Percentiles rank a stretch among this genome's conserved stretches.
Conservation (phyloP, 768 basidiomycete species). For the Lactifluus hygrophoroides region DNA sequence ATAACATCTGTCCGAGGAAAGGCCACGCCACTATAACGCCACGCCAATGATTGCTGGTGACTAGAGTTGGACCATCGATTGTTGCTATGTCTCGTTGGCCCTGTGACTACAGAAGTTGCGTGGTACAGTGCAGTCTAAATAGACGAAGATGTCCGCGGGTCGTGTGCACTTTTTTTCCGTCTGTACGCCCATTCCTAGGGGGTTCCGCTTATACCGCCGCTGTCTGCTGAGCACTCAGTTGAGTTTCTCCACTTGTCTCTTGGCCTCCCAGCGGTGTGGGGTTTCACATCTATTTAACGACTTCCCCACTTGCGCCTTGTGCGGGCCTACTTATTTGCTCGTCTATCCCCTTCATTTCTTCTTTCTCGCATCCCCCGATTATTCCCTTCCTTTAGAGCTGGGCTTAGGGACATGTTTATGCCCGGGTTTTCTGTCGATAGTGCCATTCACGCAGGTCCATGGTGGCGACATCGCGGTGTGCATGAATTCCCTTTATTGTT, state of each 20-base stretch:
- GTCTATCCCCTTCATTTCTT: not conserved
- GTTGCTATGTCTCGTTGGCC: not conserved
- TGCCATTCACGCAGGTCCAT: slow-evolving; percentile 49
- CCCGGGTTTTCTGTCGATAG: slow-evolving; percentile 49
- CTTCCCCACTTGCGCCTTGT: not conserved
- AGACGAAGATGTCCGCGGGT: slow-evolving; percentile 4
- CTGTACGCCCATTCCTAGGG: not conserved
- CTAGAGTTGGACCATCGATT: not conserved
- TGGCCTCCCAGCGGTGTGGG: not conserved
- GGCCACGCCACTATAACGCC: not conserved
- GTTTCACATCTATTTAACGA: not conserved
- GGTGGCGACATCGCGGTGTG: slow-evolving; percentile 56
- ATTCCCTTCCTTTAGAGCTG: not conserved
- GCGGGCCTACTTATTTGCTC: not conserved
- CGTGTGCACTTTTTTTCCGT: not conserved
- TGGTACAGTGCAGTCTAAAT: not conserved
- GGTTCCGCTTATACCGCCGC: not conserved
- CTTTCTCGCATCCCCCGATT: not conserved
- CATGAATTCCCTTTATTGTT: not conserved
- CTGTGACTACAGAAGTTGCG: not conserved
- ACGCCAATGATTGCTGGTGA: not conserved
- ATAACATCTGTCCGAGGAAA: too few relatives aligned
- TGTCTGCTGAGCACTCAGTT: not conserved
- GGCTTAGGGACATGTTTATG: slow-evolving; percentile 21
- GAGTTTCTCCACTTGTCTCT: not conserved